A percentile compares a stretch with the other conserved stretches of the same genome.
These are phyloP conservation scores for Suillus plorans DNA, from an alignment of 768 basidiomycete genomes.

Conservation along the genomic window DNA sequence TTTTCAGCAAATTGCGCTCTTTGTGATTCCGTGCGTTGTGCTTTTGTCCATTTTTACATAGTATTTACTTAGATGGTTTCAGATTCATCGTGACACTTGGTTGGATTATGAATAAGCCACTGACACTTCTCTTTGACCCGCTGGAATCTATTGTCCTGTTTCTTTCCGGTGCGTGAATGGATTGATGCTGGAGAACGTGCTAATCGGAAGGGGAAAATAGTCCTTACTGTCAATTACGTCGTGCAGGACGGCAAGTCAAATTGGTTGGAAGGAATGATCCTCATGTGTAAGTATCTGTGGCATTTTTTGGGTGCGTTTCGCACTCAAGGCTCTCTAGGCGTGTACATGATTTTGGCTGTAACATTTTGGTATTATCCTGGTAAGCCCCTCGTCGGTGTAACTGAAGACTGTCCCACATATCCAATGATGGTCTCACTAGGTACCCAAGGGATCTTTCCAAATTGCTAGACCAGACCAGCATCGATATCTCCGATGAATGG, in stretches of 20 bases:
- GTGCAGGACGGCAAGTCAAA: conserved; percentile 87
- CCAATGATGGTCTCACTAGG: not conserved
- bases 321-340: conserved; percentile 28
- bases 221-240: conserved; percentile 83
- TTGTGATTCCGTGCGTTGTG: conserved; percentile 57
- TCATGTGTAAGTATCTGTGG: conserved; percentile 49
- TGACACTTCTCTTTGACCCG: conserved; percentile 84
- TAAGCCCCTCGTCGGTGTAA: conserved; percentile 15
- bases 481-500: too few species aligned
- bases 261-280: conserved; percentile 86
- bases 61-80: conserved; percentile 12
- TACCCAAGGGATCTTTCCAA: not conserved
- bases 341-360: conserved; percentile 57
- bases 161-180: conserved; percentile 18
- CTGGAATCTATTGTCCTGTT: conserved; percentile 57
- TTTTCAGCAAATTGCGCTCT: conserved; percentile 67
- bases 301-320: not conserved
- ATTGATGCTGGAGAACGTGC: not conserved
- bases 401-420: too few species aligned
- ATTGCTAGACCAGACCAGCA: not conserved
- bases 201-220: conserved; percentile 29
- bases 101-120: conserved; percentile 79
- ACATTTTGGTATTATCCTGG: conserved; percentile 56
- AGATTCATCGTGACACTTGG: conserved; percentile 76
- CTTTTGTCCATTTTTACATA: not conserved